A percentile compares a stretch with the other conserved stretches of the same genome.
These are phyloP conservation scores for Neurospora sp. DNA, from an alignment of 495 filamentous ascomycete genomes.

Conservation along the genomic window DNA sequence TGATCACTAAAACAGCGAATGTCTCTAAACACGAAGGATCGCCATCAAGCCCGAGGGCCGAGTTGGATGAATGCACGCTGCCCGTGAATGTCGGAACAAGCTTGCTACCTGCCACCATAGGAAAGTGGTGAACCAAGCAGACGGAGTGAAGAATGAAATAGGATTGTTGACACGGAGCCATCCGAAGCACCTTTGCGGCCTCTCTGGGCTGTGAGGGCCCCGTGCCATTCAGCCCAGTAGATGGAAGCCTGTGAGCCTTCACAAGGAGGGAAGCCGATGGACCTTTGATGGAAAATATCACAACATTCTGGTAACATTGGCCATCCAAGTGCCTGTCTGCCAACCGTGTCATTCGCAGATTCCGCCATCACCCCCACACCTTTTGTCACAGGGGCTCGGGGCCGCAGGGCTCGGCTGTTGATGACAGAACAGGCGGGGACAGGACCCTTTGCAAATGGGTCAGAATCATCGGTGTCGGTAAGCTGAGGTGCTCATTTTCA, in stretches of 20 bases:
- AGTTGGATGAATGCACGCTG: background rate
- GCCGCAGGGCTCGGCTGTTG: background rate
- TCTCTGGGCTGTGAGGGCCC: background rate
- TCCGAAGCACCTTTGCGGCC: background rate
- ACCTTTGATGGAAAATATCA: constrained; percentile 14
- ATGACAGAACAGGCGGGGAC: background rate
- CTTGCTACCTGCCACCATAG: background rate
- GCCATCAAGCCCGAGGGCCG: background rate
- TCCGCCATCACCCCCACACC: constrained; percentile 10
- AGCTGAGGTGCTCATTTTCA: background rate
- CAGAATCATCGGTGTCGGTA: background rate
- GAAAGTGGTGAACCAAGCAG: background rate
- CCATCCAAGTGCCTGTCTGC: background rate
- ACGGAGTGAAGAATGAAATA: background rate
- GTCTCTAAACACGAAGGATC: background rate
- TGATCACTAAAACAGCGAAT: background rate
- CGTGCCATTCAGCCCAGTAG: background rate
- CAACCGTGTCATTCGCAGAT: constrained; percentile 5
- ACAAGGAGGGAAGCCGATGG: background rate
- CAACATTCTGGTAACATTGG: constrained; percentile 26
- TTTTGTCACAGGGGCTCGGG: constrained; percentile 11
- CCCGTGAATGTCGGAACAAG: background rate
- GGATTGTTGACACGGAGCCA: background rate
- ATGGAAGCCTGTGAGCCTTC: background rate
- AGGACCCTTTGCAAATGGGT: background rate